phyloP scores from a whole-genome alignment of 257 asterid species.

The Solanum corneliomulleri region DNA sequence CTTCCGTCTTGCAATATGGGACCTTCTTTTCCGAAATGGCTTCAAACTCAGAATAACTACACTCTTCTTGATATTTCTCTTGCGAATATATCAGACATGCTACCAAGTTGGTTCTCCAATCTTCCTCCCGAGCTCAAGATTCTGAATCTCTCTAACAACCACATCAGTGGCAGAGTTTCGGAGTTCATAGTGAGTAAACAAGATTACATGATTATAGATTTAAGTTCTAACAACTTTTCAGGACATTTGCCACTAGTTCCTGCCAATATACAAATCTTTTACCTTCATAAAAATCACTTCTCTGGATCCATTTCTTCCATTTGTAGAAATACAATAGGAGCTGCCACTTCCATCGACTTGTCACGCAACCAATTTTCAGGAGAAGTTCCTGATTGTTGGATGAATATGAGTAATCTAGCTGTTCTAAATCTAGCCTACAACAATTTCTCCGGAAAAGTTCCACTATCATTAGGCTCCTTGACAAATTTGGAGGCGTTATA shows the following conservation, averaged over 20 bases:
- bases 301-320: neutral
- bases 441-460: conserved; percentile 4
- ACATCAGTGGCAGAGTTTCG: neutral
- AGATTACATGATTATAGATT: neutral
- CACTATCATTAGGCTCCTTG: neutral
- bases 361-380: conserved; percentile 8
- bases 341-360: conserved; percentile 1
- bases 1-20: neutral
- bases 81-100: neutral
- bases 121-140: neutral
- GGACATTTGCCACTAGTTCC: neutral
- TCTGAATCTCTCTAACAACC: neutral
- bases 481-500: neutral
- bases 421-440: conserved; percentile 11
- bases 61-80: neutral
- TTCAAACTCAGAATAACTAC: neutral
- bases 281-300: neutral
- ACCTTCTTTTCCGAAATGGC: neutral
- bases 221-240: neutral
- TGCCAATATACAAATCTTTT: neutral
- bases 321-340: neutral
- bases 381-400: conserved; percentile 13
- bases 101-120: neutral
- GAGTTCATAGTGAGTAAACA: neutral
- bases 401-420: neutral